Evolutionary conservation across 1,284 basidiomycete species (phyloP).

Genomic region (Agaricales sp.): DNA sequence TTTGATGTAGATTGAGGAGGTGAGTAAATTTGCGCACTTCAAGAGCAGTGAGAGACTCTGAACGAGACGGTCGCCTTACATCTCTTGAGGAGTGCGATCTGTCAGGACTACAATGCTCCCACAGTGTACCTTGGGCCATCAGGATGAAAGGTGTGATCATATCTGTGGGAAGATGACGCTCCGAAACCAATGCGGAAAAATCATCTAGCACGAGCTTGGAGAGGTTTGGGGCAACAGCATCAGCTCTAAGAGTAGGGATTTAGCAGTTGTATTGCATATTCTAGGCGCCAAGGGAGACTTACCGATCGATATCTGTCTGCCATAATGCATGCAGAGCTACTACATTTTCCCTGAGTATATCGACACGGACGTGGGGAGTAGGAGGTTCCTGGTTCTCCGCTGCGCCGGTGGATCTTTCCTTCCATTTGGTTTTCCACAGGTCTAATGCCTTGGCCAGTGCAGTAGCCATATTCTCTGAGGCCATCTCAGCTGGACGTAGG

Average conservation of each 20-base stretch:
- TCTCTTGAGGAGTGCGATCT: constrained; percentile 22
- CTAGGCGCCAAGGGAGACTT: constrained; percentile 17
- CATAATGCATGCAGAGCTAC: constrained; percentile 67
- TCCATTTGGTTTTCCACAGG: constrained; percentile 34
- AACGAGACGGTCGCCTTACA: constrained; percentile 13
- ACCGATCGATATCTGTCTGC: constrained; percentile 52
- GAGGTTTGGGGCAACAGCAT: constrained; percentile 33
- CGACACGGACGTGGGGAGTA: constrained; percentile 36
- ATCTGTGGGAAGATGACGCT: constrained; percentile 67
- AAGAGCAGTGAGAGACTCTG: constrained; percentile 20
- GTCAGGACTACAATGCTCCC: constrained; percentile 69
- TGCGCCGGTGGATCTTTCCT: constrained; percentile 29
- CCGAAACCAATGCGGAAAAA: constrained; percentile 49
- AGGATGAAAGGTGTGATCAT: constrained; percentile 69
- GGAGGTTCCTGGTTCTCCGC: constrained; percentile 20
- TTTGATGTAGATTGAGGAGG: constrained; percentile 60
- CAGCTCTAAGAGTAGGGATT: constrained; percentile 26
- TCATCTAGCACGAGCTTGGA: constrained; percentile 37
- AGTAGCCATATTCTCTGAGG: constrained; percentile 74
- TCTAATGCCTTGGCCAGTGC: constrained; percentile 62
- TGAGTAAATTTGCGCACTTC: constrained; percentile 68
- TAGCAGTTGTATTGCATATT: constrained; percentile 5
- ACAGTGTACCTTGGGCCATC: constrained; percentile 69
- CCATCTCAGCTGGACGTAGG: constrained; percentile 78
- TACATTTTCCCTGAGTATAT: constrained; percentile 60